Conservation (phyloP, 768 basidiomycete species). For the Boletus rubroflammeus region DNA sequence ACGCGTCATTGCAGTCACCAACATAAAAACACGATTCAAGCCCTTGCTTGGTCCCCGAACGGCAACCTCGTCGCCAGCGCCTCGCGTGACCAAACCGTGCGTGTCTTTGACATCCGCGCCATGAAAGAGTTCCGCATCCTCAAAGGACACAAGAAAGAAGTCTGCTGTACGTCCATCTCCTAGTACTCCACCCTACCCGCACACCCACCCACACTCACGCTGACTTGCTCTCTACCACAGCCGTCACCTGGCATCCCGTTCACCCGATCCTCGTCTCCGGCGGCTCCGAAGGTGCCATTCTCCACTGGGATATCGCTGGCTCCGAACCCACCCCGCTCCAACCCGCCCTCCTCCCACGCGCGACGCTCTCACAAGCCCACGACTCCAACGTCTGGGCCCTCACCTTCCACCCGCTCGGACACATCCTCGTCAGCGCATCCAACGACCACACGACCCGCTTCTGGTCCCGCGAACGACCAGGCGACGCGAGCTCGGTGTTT, state of each 20-base stretch:
- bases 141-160: conserved; percentile 97
- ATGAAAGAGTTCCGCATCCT: conserved; percentile 94
- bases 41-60: conserved; percentile 89
- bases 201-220: neutral
- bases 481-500: conserved; percentile 76
- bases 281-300: conserved; percentile 89
- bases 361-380: conserved; percentile 91
- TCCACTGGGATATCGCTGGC: conserved; percentile 90
- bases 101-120: conserved; percentile 96
- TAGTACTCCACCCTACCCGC: neutral
- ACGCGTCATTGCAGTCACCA: conserved; percentile 60
- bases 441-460: conserved; percentile 99
- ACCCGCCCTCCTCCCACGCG: conserved; percentile 57
- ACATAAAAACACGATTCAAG: conserved; percentile 96
- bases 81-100: conserved; percentile 90
- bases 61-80: conserved; percentile 94
- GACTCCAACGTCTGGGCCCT: conserved; percentile 97
- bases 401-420: conserved; percentile 92
- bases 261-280: conserved; percentile 92
- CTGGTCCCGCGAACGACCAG: conserved; percentile 90
- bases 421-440: conserved; percentile 89
- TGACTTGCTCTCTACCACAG: conserved; percentile 24
- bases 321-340: conserved; percentile 41
- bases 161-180: conserved; percentile 69
- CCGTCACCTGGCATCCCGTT: conserved; percentile 93